These are phyloP conservation scores for Backusella tuberculispora DNA, from an alignment of 192 early-diverging fungal species.

Conservation along the genomic window DNA sequence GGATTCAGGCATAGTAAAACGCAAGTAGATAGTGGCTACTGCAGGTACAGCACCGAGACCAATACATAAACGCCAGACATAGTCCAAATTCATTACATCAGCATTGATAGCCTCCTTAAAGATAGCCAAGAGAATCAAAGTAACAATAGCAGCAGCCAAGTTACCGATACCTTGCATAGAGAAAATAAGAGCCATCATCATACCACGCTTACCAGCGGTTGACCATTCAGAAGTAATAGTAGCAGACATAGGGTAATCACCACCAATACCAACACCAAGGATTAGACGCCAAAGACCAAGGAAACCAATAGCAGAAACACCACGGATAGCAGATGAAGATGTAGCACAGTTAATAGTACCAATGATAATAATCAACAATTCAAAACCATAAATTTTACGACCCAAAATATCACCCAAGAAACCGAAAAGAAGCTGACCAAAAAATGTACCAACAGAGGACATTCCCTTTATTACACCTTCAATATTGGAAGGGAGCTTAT, in stretches of 20 bases:
- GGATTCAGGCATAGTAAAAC: conserved; percentile 91
- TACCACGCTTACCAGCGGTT: conserved; percentile 75
- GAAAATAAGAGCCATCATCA: conserved; percentile 70
- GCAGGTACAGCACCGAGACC: conserved; percentile 87
- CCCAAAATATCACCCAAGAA: conserved; percentile 85
- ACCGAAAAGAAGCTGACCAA: conserved; percentile 89
- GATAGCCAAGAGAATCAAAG: conserved; percentile 72
- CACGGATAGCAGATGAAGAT: conserved; percentile 65
- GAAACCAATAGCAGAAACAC: conserved; percentile 71
- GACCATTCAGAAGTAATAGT: conserved; percentile 92
- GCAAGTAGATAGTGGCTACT: conserved; percentile 85
- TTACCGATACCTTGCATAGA: conserved; percentile 95
- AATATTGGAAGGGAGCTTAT: conserved; percentile 66
- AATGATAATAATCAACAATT: conserved; percentile 89
- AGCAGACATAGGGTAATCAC: conserved; percentile 94
- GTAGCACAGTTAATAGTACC: conserved; percentile 82
- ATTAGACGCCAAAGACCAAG: conserved; percentile 90
- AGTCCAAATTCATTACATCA: conserved; percentile 75
- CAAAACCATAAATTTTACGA: conserved; percentile 85
- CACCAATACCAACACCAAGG: conserved; percentile 92
- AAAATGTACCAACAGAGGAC: conserved; percentile 80
- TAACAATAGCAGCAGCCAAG: conserved; percentile 77
- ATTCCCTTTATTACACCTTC: conserved; percentile 86
- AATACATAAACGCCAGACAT: conserved; percentile 90
- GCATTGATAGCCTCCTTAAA: conserved; percentile 71